Percentiles rank a stretch among this genome's conserved stretches.
phyloP scores from a whole-genome alignment of 345 rosid genomes.

The Passiflora organensis region DNA sequence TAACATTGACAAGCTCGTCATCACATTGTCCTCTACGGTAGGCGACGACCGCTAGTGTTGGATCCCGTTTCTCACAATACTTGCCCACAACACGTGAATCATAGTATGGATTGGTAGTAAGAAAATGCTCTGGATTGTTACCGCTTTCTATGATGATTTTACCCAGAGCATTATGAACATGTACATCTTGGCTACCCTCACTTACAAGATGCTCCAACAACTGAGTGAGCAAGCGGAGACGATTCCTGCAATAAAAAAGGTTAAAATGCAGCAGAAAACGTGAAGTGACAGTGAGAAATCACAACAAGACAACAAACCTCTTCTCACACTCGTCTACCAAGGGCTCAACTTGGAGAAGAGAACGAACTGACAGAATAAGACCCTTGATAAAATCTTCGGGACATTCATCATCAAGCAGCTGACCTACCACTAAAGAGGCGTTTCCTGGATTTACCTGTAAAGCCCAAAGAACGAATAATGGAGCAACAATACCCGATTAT shows the following conservation, averaged over 20 bases:
- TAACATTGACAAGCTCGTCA: conserved; percentile 84
- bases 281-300: not conserved
- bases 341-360: conserved; percentile 69
- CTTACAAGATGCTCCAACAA: conserved; percentile 97
- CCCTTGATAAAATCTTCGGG: conserved; percentile 98
- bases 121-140: conserved; percentile 94
- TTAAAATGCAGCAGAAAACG: conserved; percentile 4
- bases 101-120: conserved; percentile 88
- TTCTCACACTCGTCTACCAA: conserved; percentile 79
- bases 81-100: conserved; percentile 94
- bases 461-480: not conserved
- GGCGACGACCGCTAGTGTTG: conserved; percentile 92
- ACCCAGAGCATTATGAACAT: conserved; percentile 98
- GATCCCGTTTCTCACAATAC: conserved; percentile 98
- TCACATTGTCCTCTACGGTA: conserved; percentile 95
- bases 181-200: conserved; percentile 97
- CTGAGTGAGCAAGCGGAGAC: conserved; percentile 94
- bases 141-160: conserved; percentile 95
- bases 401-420: conserved; percentile 88
- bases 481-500: no score
- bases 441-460: conserved; percentile 90
- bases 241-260: conserved; percentile 52
- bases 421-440: conserved; percentile 86
- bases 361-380: conserved; percentile 79
- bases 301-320: conserved; percentile 33